A percentile compares a stretch with the other conserved stretches of the same genome.
Conservation (phyloP, 345 rosid genomes). For the Toxicodendron radicans region DNA sequence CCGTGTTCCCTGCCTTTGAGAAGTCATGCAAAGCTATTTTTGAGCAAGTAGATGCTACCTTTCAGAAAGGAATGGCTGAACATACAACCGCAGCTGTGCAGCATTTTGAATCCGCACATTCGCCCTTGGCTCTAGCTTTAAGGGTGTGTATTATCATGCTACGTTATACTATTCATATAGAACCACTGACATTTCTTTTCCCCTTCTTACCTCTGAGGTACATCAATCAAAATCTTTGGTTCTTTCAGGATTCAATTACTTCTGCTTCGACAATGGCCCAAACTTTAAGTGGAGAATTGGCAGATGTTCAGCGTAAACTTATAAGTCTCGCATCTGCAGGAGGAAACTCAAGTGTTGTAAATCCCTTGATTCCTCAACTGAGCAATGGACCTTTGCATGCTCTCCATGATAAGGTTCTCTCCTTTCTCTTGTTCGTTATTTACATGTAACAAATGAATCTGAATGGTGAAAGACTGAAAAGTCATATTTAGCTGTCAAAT, state of each 20-base stretch:
- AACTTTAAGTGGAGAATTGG: conserved; percentile 73
- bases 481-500: background rate
- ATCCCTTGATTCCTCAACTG: conserved; percentile 51
- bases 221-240: background rate
- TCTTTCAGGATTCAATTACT: conserved; percentile 70
- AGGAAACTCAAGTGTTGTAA: conserved; percentile 52
- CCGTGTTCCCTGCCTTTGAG: conserved; percentile 87
- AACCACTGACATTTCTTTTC: background rate
- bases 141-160: conserved; percentile 46
- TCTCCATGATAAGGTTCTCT: conserved; percentile 61
- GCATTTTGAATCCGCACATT: conserved; percentile 65
- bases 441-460: background rate
- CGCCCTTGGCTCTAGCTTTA: conserved; percentile 68
- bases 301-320: conserved; percentile 72
- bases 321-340: conserved; percentile 72
- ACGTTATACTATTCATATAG: background rate
- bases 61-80: conserved; percentile 76
- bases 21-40: conserved; percentile 87
- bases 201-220: background rate
- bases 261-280: conserved; percentile 69
- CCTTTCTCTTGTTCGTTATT: background rate
- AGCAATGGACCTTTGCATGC: conserved; percentile 68
- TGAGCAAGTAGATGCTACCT: conserved; percentile 81
- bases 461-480: too few species aligned
- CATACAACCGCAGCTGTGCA: conserved; percentile 77